These are phyloP conservation scores for Chaetomium fimeti DNA, from an alignment of 495 filamentous ascomycete genomes.

Conservation along the genomic window DNA sequence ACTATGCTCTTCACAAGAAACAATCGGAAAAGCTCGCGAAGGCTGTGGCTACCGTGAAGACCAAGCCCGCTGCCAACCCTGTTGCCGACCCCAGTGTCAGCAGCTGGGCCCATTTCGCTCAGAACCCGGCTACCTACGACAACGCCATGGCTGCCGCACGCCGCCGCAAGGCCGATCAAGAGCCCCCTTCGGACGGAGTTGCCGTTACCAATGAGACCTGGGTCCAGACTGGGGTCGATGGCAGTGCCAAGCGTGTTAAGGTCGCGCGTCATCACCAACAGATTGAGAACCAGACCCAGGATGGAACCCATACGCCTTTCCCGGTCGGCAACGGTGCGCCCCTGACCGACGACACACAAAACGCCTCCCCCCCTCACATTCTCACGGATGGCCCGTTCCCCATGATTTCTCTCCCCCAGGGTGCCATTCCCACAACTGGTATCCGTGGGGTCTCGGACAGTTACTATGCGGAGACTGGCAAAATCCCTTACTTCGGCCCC, in stretches of 20 bases:
- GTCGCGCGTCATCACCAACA: slow-evolving; percentile 36
- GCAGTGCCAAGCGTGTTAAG: slow-evolving; percentile 43
- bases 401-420: slow-evolving; percentile 16
- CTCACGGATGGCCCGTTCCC: slow-evolving; percentile 17
- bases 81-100: slow-evolving; percentile 2
- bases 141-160: slow-evolving; percentile 27
- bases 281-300: slow-evolving; percentile 17
- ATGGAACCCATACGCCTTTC: neutral
- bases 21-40: slow-evolving; percentile 16
- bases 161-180: slow-evolving; percentile 36
- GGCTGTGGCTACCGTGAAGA: neutral
- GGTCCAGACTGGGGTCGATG: slow-evolving; percentile 35
- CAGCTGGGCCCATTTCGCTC: slow-evolving; percentile 29
- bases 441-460: slow-evolving; percentile 23
- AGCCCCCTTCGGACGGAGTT: slow-evolving; percentile 16
- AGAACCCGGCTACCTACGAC: slow-evolving; percentile 28
- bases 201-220: slow-evolving; percentile 32
- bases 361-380: neutral
- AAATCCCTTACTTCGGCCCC: slow-evolving; percentile 20
- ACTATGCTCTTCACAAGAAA: slow-evolving; percentile 38
- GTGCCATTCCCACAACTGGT: slow-evolving; percentile 8
- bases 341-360: neutral
- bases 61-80: slow-evolving; percentile 9
- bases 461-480: slow-evolving; percentile 21
- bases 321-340: slow-evolving; percentile 6